Evolutionary conservation across 1,284 basidiomycete species (phyloP).

Genomic region (Melampsora larici-populina): DNA sequence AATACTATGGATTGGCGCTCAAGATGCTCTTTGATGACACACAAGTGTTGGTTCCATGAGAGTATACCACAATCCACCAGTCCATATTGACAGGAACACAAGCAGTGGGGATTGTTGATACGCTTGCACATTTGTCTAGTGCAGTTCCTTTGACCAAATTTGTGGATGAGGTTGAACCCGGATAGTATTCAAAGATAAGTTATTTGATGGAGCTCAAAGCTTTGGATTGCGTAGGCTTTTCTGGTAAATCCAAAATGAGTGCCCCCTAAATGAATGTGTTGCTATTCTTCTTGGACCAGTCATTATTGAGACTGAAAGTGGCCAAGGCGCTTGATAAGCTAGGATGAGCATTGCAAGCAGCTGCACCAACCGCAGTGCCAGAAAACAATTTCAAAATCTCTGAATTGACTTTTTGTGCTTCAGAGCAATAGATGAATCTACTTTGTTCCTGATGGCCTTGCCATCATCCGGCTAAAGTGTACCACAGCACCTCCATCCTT

Average conservation of each 20-base stretch:
- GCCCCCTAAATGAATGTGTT: slow-evolving; percentile 75
- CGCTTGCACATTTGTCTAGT: slow-evolving; percentile 29
- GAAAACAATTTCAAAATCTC: slow-evolving; percentile 60
- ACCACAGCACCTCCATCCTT: slow-evolving; percentile 71
- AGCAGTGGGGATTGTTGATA: slow-evolving; percentile 27
- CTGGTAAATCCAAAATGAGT: slow-evolving; percentile 69
- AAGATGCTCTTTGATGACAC: not conserved
- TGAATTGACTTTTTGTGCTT: slow-evolving; percentile 52
- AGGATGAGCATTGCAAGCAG: slow-evolving; percentile 53
- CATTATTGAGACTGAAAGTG: slow-evolving; percentile 58
- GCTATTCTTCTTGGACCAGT: slow-evolving; percentile 65
- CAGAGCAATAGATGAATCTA: slow-evolving; percentile 70
- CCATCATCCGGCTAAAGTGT: slow-evolving; percentile 96
- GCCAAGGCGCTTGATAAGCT: slow-evolving; percentile 37
- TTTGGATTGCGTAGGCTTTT: slow-evolving; percentile 58
- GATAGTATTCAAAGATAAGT: slow-evolving; percentile 48
- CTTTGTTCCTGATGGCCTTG: slow-evolving; percentile 72
- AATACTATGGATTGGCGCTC: slow-evolving; percentile 9
- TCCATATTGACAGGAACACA: slow-evolving; percentile 17
- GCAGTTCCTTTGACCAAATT: slow-evolving; percentile 30
- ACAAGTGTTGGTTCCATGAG: slow-evolving; percentile 4
- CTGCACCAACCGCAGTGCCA: slow-evolving; percentile 60
- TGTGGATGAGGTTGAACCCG: slow-evolving; percentile 46
- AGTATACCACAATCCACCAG: slow-evolving; percentile 21
- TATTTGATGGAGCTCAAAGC: slow-evolving; percentile 43